Evolutionary conservation across 2,329 filamentous ascomycete species (phyloP).

Genomic region (Trichoderma guizhouense): DNA sequence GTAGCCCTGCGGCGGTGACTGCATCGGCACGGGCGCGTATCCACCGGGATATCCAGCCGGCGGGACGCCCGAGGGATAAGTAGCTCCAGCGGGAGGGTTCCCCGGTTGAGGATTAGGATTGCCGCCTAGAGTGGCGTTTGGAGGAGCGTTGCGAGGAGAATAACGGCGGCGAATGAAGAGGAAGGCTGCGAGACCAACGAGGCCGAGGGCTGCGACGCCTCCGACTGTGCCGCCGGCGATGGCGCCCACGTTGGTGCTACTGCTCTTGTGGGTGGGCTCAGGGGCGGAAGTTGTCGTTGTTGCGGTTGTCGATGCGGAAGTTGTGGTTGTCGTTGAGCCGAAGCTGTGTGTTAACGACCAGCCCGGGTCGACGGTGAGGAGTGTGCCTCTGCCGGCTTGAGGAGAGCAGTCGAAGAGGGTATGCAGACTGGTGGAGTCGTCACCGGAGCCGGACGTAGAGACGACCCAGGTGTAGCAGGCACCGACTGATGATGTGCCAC

Average conservation of each 20-base stretch:
- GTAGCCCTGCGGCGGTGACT: slow-evolving; percentile 27
- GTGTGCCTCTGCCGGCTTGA: slow-evolving; percentile 24
- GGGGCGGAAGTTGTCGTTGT: slow-evolving; percentile 14
- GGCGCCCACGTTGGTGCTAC: slow-evolving; percentile 37
- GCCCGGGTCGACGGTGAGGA: slow-evolving; percentile 32
- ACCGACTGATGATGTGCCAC: background rate
- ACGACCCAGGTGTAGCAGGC: slow-evolving; percentile 32
- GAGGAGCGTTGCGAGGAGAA: slow-evolving; percentile 11
- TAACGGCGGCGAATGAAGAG: slow-evolving; percentile 37
- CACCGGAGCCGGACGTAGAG: slow-evolving; percentile 22
- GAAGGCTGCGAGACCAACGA: slow-evolving; percentile 42
- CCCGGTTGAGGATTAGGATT: background rate
- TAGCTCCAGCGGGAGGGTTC: background rate
- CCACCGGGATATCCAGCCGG: slow-evolving; percentile 27
- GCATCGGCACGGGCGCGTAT: slow-evolving; percentile 24
- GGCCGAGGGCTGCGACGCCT: slow-evolving; percentile 40
- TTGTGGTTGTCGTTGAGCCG: background rate
- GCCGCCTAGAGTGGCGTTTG: slow-evolving; percentile 15
- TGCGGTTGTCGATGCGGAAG: background rate
- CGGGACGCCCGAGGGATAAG: slow-evolving; percentile 22
- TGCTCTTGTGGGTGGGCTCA: slow-evolving; percentile 27
- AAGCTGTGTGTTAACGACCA: slow-evolving; percentile 25
- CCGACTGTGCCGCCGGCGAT: slow-evolving; percentile 48
- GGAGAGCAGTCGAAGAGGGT: slow-evolving; percentile 30
- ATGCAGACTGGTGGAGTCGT: slow-evolving; percentile 18